Evolutionary conservation across 768 basidiomycete genomes (phyloP).

Genomic region (Termitomyces bulborhizus): DNA sequence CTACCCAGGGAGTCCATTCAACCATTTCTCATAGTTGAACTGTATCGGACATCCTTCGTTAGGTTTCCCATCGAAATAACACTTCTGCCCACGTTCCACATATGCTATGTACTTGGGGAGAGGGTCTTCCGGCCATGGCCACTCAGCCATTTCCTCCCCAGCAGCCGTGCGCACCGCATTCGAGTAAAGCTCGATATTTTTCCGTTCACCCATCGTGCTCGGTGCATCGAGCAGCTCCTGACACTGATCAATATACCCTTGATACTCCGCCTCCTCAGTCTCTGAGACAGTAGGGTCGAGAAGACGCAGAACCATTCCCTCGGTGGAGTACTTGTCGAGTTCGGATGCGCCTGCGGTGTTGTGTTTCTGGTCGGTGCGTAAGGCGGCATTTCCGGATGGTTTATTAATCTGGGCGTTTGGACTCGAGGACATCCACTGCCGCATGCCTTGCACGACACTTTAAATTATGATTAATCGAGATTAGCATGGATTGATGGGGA

Average conservation of each 20-base stretch:
- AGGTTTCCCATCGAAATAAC: constrained; percentile 27
- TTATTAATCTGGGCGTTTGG: constrained; percentile 35
- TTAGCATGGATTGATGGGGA: neutral
- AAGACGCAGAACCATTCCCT: constrained; percentile 48
- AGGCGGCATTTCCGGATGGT: constrained; percentile 26
- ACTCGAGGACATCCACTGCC: constrained; percentile 68
- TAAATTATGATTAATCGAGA: neutral
- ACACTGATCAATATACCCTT: constrained; percentile 75
- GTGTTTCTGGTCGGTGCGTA: constrained; percentile 30
- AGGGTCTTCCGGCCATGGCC: constrained; percentile 30
- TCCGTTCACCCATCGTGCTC: constrained; percentile 44
- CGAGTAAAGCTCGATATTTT: constrained; percentile 53
- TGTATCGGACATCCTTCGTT: constrained; percentile 28
- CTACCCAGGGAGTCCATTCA: constrained; percentile 8
- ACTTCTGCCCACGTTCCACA: constrained; percentile 34
- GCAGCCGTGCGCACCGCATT: constrained; percentile 43
- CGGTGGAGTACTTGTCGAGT: constrained; percentile 46
- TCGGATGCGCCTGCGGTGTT: constrained; percentile 22
- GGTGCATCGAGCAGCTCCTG: constrained; percentile 58
- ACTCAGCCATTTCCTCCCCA: constrained; percentile 28
- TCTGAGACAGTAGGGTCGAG: constrained; percentile 60
- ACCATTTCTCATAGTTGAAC: constrained; percentile 44
- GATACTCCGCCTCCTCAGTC: constrained; percentile 66
- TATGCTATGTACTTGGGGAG: constrained; percentile 39
- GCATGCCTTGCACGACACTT: constrained; percentile 74